A percentile compares a stretch with the other conserved stretches of the same genome.
Evolutionary conservation across 306 rosid genomes (phyloP).

Genomic region (Sesbania bispinosa): DNA sequence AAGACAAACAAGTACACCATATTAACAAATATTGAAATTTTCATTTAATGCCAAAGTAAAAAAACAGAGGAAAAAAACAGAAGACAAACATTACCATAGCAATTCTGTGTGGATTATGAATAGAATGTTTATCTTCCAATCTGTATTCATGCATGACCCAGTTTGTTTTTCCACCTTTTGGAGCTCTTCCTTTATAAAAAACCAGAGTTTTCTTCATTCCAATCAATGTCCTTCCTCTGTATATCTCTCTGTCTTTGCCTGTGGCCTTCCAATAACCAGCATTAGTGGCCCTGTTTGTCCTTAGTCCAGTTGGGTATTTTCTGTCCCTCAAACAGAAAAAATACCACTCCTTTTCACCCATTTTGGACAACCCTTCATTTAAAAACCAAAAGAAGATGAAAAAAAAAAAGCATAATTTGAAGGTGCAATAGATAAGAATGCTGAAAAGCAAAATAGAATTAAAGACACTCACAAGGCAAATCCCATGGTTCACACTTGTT

Average conservation of each 20-base stretch:
- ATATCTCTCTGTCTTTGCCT: constrained; percentile 82
- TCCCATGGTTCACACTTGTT: constrained; percentile 96
- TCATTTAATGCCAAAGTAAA: not conserved
- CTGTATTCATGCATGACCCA: constrained; percentile 97
- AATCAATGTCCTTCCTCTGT: constrained; percentile 41
- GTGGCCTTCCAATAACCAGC: constrained; percentile 98
- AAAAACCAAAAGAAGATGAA: not conserved
- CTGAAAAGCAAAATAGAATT: not conserved
- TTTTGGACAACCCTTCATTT: constrained; percentile 62
- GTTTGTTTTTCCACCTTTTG: constrained; percentile 61
- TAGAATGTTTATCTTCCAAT: constrained; percentile 47
- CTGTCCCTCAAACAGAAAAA: constrained; percentile 77
- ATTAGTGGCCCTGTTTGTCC: constrained; percentile 82
- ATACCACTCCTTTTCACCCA: constrained; percentile 88
- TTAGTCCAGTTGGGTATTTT: constrained; percentile 78
- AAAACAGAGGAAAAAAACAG: not conserved
- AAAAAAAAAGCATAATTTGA: not conserved
- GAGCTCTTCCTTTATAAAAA: constrained; percentile 89
- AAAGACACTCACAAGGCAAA: constrained; percentile 66
- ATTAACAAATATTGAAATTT: not conserved
- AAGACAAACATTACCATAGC: constrained; percentile 41
- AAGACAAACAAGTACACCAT: not conserved
- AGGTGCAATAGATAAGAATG: not conserved
- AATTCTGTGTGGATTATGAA: constrained; percentile 33
- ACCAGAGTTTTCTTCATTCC: constrained; percentile 97